Conservation (phyloP, 2,329 filamentous ascomycete genomes). For the Talaromyces atroroseus region DNA sequence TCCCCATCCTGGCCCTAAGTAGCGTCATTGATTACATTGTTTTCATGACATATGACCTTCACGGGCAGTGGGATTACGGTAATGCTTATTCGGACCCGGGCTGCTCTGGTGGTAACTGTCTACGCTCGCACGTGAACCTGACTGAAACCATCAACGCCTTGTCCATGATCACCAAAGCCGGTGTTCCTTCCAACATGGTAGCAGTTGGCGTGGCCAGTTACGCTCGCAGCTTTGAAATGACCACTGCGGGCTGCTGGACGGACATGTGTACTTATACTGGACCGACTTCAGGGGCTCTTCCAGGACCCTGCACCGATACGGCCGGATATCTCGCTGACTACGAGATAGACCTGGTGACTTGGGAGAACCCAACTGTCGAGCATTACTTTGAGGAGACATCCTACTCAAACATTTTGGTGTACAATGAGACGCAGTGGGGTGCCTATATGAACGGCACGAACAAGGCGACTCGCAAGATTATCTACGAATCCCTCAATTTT, state of each 20-base stretch:
- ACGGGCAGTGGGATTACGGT: slow-evolving; percentile 22
- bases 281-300: too few relatives aligned
- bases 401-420: background rate
- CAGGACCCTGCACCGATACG: background rate
- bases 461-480: too few relatives aligned
- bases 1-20: slow-evolving; percentile 25
- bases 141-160: slow-evolving; percentile 5
- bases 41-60: slow-evolving; percentile 36
- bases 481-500: background rate
- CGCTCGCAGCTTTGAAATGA: slow-evolving; percentile 34
- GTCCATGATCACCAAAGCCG: slow-evolving; percentile 9
- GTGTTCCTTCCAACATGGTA: slow-evolving; percentile 17
- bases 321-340: background rate
- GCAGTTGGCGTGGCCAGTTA: slow-evolving; percentile 33
- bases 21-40: slow-evolving; percentile 27
- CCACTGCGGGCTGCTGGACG: slow-evolving; percentile 21
- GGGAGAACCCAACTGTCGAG: too few relatives aligned
- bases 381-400: background rate
- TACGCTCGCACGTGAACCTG: background rate
- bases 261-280: background rate
- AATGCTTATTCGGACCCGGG: slow-evolving; percentile 14
- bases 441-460: background rate
- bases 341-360: too few relatives aligned
- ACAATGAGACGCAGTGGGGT: background rate
- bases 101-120: background rate